These are phyloP conservation scores for Naegleria fowleri DNA, from an alignment of 208 protist species.

Conservation along the genomic window DNA sequence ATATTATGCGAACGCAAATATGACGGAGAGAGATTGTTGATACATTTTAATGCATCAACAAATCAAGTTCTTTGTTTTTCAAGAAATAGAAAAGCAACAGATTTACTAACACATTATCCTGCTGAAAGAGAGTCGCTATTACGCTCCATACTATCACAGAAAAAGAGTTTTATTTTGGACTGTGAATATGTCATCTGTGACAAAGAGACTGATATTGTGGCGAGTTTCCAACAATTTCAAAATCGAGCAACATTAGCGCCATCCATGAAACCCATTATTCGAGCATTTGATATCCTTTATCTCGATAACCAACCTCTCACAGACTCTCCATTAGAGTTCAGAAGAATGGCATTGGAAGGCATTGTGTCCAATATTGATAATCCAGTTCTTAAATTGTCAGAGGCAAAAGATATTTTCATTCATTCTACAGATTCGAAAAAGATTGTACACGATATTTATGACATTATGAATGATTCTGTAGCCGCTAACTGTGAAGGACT, in stretches of 20 bases:
- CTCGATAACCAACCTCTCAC: constrained; percentile 88
- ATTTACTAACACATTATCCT: not conserved
- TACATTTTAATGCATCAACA: not conserved
- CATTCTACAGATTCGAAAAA: constrained; percentile 77
- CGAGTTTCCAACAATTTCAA: constrained; percentile 90
- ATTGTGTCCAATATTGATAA: not conserved
- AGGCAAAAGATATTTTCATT: constrained; percentile 56
- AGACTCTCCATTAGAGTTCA: constrained; percentile 63
- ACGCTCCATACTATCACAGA: not conserved
- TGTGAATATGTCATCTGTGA: constrained; percentile 95
- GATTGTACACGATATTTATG: constrained; percentile 80
- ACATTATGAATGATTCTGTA: constrained; percentile 88
- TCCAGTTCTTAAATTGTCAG: constrained; percentile 44
- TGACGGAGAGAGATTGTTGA: constrained; percentile 90
- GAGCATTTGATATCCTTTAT: constrained; percentile 97
- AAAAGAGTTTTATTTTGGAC: constrained; percentile 96
- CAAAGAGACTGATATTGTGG: constrained; percentile 67
- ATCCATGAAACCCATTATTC: not conserved
- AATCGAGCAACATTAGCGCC: constrained; percentile 41
- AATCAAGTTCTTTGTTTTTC: not conserved
- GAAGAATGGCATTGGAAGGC: constrained; percentile 65
- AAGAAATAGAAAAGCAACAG: not conserved
- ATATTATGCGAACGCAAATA: constrained; percentile 95
- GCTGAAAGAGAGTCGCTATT: not conserved
- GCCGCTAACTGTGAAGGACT: constrained; percentile 86